These are phyloP conservation scores for Hygrophorus pudorinus DNA, from an alignment of 768 basidiomycete genomes.

Conservation along the genomic window DNA sequence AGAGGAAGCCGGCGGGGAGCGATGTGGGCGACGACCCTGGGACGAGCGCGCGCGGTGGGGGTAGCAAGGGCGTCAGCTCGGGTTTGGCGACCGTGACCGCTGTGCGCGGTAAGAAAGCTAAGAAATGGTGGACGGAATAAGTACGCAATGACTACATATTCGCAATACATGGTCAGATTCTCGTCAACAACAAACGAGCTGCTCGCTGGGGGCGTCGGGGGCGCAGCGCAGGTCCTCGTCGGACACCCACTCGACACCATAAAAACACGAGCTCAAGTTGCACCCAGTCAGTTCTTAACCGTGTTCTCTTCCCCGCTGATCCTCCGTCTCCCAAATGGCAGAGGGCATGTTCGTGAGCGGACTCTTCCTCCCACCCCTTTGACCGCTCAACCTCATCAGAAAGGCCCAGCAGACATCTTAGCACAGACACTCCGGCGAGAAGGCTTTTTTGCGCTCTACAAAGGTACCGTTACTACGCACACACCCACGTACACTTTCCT, in stretches of 20 bases:
- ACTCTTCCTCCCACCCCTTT: not conserved
- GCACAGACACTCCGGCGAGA: slow-evolving; percentile 76
- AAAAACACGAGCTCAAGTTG: slow-evolving; percentile 83
- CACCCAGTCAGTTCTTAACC: slow-evolving; percentile 48
- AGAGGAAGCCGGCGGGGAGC: slow-evolving; percentile 38
- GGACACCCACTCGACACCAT: slow-evolving; percentile 87
- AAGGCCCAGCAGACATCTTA: slow-evolving; percentile 90
- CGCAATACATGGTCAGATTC: not conserved
- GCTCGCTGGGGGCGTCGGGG: slow-evolving; percentile 80
- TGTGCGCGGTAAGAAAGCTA: slow-evolving; percentile 23
- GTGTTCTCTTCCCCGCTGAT: not conserved
- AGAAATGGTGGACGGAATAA: slow-evolving; percentile 39
- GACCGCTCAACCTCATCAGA: slow-evolving; percentile 33
- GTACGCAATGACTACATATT: slow-evolving; percentile 10
- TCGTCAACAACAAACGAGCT: slow-evolving; percentile 61
- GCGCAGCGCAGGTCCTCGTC: slow-evolving; percentile 93
- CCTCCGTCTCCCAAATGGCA: slow-evolving; percentile 24
- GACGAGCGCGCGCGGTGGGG: not conserved
- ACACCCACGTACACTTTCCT: not conserved
- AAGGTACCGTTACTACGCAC: slow-evolving; percentile 45
- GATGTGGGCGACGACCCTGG: too few species aligned
- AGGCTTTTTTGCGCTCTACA: slow-evolving; percentile 89
- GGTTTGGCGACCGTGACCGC: slow-evolving; percentile 49
- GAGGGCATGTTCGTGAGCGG: slow-evolving; percentile 79
- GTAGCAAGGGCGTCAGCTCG: slow-evolving; percentile 51